Conservation (phyloP, 1,139 yeast genomes). For the Suhomyces chickasaworum region DNA sequence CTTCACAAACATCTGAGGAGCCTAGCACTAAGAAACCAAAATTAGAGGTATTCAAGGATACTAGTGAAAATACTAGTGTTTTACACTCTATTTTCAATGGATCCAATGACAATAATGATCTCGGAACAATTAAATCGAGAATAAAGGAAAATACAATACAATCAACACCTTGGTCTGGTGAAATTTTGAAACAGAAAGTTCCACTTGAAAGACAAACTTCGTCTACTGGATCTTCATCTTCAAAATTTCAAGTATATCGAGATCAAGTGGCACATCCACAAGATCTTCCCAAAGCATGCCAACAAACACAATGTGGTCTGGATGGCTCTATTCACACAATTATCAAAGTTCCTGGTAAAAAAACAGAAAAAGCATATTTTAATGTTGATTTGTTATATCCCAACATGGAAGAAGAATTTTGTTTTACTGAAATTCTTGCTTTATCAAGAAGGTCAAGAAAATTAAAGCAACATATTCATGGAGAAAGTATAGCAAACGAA, state of each 20-base stretch:
- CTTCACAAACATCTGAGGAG: background rate
- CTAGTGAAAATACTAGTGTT: slow-evolving; percentile 24
- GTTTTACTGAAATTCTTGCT: slow-evolving; percentile 67
- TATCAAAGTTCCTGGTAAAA: slow-evolving; percentile 58
- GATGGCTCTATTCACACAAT: slow-evolving; percentile 48
- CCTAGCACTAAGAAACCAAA: slow-evolving; percentile 25
- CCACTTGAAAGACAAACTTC: slow-evolving; percentile 15
- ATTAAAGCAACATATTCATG: background rate
- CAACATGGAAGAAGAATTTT: slow-evolving; percentile 43
- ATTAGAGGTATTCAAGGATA: slow-evolving; percentile 35
- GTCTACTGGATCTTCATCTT: slow-evolving; percentile 12
- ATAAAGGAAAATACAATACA: slow-evolving; percentile 65
- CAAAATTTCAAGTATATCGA: slow-evolving; percentile 44
- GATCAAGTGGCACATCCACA: slow-evolving; percentile 23
- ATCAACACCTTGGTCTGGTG: slow-evolving; percentile 71
- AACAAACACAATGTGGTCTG: slow-evolving; percentile 37
- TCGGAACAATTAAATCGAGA: slow-evolving; percentile 54
- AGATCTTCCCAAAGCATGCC: slow-evolving; percentile 10
- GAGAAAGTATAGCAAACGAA: background rate
- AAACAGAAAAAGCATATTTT: slow-evolving; percentile 63
- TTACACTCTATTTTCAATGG: slow-evolving; percentile 34
- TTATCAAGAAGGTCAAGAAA: slow-evolving; percentile 7
- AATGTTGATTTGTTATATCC: slow-evolving; percentile 62
- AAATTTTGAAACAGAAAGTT: slow-evolving; percentile 46
- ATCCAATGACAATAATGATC: slow-evolving; percentile 23